Conservation (phyloP, 495 filamentous ascomycete genomes). For the Cercophora newfieldiana region DNA sequence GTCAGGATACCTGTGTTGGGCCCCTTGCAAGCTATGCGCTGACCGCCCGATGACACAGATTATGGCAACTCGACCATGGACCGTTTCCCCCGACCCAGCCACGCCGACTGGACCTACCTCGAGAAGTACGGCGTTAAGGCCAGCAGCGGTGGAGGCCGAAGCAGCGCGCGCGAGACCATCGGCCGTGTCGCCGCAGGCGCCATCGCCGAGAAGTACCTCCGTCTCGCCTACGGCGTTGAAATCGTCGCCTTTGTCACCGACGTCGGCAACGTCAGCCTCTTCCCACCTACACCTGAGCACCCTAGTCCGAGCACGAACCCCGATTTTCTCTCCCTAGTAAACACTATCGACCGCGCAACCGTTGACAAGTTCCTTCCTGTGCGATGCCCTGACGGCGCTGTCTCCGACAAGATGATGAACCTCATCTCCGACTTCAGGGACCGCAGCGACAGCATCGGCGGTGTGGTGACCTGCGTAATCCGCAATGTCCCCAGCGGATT, state of each 20-base stretch:
- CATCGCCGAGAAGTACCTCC: constrained; percentile 91
- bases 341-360: constrained; percentile 70
- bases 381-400: constrained; percentile 73
- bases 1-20: constrained; percentile 7
- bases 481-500: constrained; percentile 84
- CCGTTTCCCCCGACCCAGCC: constrained; percentile 83
- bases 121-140: constrained; percentile 98
- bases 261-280: constrained; percentile 79
- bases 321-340: constrained; percentile 73
- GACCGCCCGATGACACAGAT: constrained; percentile 51
- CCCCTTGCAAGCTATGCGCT: neutral
- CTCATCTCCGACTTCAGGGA: constrained; percentile 80
- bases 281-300: constrained; percentile 74
- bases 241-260: constrained; percentile 90
- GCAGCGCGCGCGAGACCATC: constrained; percentile 92
- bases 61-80: constrained; percentile 93
- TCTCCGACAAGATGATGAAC: constrained; percentile 71
- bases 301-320: constrained; percentile 79
- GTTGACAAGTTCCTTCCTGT: constrained; percentile 85
- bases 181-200: constrained; percentile 91
- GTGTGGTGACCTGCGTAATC: constrained; percentile 95
- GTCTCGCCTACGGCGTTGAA: constrained; percentile 76
- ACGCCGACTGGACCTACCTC: constrained; percentile 96
- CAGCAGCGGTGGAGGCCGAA: constrained; percentile 86
- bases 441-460: constrained; percentile 86